phyloP scores from a whole-genome alignment of 140 eudicot genomes.

The Cichorium intybus region DNA sequence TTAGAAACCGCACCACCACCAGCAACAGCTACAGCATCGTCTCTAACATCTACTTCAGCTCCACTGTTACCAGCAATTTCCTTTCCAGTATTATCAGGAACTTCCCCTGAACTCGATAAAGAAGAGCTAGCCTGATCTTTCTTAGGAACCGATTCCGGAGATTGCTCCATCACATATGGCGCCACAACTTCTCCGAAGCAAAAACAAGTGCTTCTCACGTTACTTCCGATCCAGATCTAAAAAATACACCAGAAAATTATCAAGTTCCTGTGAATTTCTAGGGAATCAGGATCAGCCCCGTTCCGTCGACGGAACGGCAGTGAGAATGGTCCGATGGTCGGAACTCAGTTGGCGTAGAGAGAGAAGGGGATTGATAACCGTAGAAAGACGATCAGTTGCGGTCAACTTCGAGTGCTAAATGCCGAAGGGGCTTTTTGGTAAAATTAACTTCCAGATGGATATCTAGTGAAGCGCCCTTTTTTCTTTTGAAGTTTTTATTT shows the following conservation, averaged over 20 bases:
- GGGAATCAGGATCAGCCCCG: not conserved
- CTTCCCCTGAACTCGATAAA: slow-evolving; percentile 36
- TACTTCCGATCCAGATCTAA: slow-evolving; percentile 30
- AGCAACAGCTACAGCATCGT: slow-evolving; percentile 11
- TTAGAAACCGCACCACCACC: slow-evolving; percentile 34
- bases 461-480: not conserved
- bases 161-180: slow-evolving; percentile 30
- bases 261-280: slow-evolving; percentile 11
- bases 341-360: slow-evolving; percentile 4
- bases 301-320: slow-evolving; percentile 9
- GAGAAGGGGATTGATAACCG: slow-evolving; percentile 23
- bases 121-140: slow-evolving; percentile 17
- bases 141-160: slow-evolving; percentile 19
- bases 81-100: slow-evolving; percentile 34
- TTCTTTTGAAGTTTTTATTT: too few relatives aligned
- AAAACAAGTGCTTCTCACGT: slow-evolving; percentile 7
- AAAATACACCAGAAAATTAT: not conserved
- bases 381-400: slow-evolving; percentile 14
- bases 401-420: slow-evolving; percentile 23
- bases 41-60: slow-evolving; percentile 33
- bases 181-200: slow-evolving; percentile 15
- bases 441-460: not conserved
- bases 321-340: slow-evolving; percentile 5
- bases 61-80: slow-evolving; percentile 25
- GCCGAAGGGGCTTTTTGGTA: slow-evolving; percentile 22